Base-by-base conservation (phyloP, 2,329 filamentous ascomycete genomes). In the Trichoderma citrinoviride region DNA sequence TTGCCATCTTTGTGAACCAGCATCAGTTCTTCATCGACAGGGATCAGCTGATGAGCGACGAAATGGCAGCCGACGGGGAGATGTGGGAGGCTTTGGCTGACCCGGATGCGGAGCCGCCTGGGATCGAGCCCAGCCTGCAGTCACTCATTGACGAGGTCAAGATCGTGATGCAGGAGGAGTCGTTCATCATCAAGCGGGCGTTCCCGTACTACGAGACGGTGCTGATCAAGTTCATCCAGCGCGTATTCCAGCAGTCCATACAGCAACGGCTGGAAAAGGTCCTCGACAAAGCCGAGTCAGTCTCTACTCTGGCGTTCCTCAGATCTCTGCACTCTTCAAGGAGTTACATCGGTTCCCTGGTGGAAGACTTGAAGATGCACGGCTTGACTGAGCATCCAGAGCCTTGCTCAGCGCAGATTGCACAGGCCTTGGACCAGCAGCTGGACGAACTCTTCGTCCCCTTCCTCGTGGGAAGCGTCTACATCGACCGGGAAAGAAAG, bases 11-110 rank as follows among this genome's bases (percentile, higher is more conserved):
- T 76, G 94, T 99, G 73, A 99, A 99, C 74, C 95, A 99, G 76
- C 96, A 99, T 78, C 93, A 97, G 73, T 99, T 99, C 83, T 99
- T 99, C 79, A 97, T 99, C 73, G 95, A 98, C 74, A 85, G 93
- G 27, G 95, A 93, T 70, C 94, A 98, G 76, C 82, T 99, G 65
- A 89, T 97, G 56, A 90, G 90, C 0, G 93, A 97, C 72, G 93
- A 97, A 75, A 87, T 96, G 17, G 85, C 84, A 3, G 85, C 86
- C 14, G 91, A 95, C 71, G 85, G 83, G 65, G 86, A 92, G 67
- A 89, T 87, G 2, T 97, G 94, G 93, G 94, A 98, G 65, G 89
- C 90, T 70, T 83, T 99, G 60, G 94, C 96, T 53, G 95, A 99
- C 73, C 96, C 96, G 0, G 95, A 99, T 77, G 87, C 91, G 0